A percentile compares a stretch with the other conserved stretches of the same genome.
These are phyloP conservation scores for Aureobasidium sp. DNA, from an alignment of 2,329 filamentous ascomycete genomes.

Conservation along the genomic window DNA sequence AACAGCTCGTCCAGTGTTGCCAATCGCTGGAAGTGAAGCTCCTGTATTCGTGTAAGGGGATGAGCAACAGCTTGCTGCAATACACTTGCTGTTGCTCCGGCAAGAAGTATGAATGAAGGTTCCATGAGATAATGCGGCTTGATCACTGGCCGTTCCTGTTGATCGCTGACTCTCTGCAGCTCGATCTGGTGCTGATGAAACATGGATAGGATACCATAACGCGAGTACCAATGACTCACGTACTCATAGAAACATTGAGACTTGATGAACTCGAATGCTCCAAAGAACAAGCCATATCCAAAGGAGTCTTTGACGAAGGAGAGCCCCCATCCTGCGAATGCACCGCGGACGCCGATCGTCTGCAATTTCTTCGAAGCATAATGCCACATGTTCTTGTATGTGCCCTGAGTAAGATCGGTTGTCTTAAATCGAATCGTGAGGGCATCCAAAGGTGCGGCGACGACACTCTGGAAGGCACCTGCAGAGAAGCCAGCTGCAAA, in stretches of 20 bases:
- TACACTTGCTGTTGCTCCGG: slow-evolving; percentile 61
- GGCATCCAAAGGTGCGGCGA: slow-evolving; percentile 69
- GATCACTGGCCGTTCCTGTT: slow-evolving; percentile 45
- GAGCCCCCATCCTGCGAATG: slow-evolving; percentile 67
- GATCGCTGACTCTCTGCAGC: slow-evolving; percentile 19
- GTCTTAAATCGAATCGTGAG: slow-evolving; percentile 66
- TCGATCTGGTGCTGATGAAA: slow-evolving; percentile 26
- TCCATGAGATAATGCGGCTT: slow-evolving; percentile 69
- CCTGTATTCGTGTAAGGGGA: slow-evolving; percentile 63
- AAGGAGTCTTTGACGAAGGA: slow-evolving; percentile 63
- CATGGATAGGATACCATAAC: slow-evolving; percentile 28
- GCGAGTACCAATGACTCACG: slow-evolving; percentile 62
- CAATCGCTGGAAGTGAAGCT: slow-evolving; percentile 64
- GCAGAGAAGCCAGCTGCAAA: slow-evolving; percentile 65
- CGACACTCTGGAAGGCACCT: slow-evolving; percentile 60
- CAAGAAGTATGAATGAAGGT: slow-evolving; percentile 62
- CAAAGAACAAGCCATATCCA: slow-evolving; percentile 66
- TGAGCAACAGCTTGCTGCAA: slow-evolving; percentile 64
- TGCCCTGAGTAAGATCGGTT: slow-evolving; percentile 51
- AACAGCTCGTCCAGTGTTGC: slow-evolving; percentile 60
- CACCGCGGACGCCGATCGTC: slow-evolving; percentile 64
- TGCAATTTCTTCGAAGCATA: slow-evolving; percentile 60
- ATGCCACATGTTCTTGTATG: slow-evolving; percentile 64
- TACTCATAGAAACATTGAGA: slow-evolving; percentile 66
- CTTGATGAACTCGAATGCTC: slow-evolving; percentile 68